phyloP scores from a whole-genome alignment of 257 asterid genomes.

The Solanum commersonii region DNA sequence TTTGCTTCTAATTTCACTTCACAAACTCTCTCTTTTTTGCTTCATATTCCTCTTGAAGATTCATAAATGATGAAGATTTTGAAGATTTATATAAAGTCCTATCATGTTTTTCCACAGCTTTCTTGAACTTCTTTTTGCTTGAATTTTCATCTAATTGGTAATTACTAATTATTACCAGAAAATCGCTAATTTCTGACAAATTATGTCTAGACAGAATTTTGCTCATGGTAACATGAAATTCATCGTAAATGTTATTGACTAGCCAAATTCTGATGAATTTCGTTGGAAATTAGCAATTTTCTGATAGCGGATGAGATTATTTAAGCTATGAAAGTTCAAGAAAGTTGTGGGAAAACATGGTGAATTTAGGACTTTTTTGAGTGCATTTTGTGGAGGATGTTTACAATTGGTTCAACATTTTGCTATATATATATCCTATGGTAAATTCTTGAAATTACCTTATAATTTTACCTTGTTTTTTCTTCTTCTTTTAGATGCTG shows the following conservation, averaged over 20 bases:
- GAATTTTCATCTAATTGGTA: background rate
- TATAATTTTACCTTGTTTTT: background rate
- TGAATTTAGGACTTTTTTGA: constrained; percentile 25
- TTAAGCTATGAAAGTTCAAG: constrained; percentile 22
- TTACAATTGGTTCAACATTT: background rate
- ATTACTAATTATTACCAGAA: background rate
- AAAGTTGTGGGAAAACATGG: constrained; percentile 61
- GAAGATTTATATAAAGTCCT: constrained; percentile 21
- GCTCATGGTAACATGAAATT: background rate
- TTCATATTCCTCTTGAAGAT: background rate
- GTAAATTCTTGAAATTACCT: background rate
- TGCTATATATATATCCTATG: background rate
- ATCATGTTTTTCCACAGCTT: constrained; percentile 93
- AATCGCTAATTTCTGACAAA: background rate
- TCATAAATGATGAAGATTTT: background rate
- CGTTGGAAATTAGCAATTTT: background rate
- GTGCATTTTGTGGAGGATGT: background rate
- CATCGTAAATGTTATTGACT: background rate
- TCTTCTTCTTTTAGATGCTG: background rate
- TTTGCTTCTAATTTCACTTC: background rate
- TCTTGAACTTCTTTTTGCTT: constrained; percentile 60
- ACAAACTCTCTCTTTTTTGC: background rate
- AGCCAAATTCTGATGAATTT: background rate
- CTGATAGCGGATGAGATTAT: background rate
- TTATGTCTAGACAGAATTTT: background rate